Percentiles rank a stretch among this genome's conserved stretches.
Conservation (phyloP, 305 asterid species). For the Fraxinus platypoda region DNA sequence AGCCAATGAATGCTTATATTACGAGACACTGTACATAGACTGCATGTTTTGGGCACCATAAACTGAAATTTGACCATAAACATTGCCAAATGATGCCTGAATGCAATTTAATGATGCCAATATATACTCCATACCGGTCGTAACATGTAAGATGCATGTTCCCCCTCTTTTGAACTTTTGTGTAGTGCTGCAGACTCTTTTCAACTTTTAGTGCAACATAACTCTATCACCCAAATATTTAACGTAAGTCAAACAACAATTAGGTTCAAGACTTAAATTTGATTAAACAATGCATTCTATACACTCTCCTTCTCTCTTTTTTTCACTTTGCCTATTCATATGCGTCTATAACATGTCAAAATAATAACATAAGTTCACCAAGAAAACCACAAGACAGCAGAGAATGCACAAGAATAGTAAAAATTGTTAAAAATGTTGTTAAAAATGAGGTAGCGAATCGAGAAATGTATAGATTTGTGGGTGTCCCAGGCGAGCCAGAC, state of each 20-base stretch:
- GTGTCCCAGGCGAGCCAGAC: no score
- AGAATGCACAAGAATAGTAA: neutral
- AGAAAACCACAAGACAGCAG: neutral
- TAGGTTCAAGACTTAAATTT: constrained; percentile 5
- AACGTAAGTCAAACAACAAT: constrained; percentile 5
- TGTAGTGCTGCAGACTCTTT: constrained; percentile 91
- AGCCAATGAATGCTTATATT: neutral
- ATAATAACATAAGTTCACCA: neutral
- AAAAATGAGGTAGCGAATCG: neutral
- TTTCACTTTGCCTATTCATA: neutral
- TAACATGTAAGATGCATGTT: constrained; percentile 72
- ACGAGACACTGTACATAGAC: neutral
- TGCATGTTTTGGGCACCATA: neutral
- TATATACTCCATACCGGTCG: constrained; percentile 15
- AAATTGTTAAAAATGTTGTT: neutral
- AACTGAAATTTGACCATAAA: neutral
- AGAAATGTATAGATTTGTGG: no score
- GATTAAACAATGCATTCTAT: neutral
- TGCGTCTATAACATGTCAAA: neutral
- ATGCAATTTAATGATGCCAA: constrained; percentile 14
- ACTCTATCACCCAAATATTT: constrained; percentile 42
- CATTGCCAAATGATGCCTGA: neutral
- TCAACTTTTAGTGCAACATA: constrained; percentile 92
- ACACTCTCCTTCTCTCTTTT: neutral
- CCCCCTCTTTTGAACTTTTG: constrained; percentile 88